Evolutionary conservation across 2,329 filamentous ascomycete genomes (phyloP).

Genomic region (Scedosporium minutisporum): DNA sequence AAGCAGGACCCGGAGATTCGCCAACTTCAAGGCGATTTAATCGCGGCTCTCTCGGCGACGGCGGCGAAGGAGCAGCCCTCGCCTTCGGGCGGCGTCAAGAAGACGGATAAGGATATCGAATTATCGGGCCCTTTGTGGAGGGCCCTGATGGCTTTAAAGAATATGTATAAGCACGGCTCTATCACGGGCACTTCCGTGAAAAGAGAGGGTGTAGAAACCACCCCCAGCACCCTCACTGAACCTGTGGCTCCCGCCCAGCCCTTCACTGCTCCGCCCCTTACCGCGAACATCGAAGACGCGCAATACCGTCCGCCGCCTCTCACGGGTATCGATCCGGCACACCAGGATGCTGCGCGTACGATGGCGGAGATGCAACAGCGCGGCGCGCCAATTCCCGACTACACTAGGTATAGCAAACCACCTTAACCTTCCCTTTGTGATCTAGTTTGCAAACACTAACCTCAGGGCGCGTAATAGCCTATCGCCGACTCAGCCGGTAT

Average conservation of each 20-base stretch:
- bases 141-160: conserved; percentile 50
- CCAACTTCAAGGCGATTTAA: conserved; percentile 54
- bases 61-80: conserved; percentile 52
- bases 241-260: not conserved
- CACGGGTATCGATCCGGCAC: conserved; percentile 38
- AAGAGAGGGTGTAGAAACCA: conserved; percentile 35
- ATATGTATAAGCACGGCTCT: conserved; percentile 57
- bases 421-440: not conserved
- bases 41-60: conserved; percentile 52
- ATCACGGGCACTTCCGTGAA: conserved; percentile 39
- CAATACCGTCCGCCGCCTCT: conserved; percentile 8
- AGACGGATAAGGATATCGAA: conserved; percentile 51
- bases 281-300: not conserved
- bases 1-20: conserved; percentile 54
- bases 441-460: not conserved
- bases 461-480: not conserved
- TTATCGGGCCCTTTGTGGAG: conserved; percentile 52
- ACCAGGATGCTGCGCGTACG: conserved; percentile 48
- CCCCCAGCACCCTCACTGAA: conserved; percentile 29
- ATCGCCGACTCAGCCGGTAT: not conserved
- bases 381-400: conserved; percentile 37
- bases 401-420: conserved; percentile 24
- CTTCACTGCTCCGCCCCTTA: not conserved
- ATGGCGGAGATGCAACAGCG: conserved; percentile 56
- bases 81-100: conserved; percentile 41